These are phyloP conservation scores for Colletotrichum graminicola DNA, from an alignment of 2,329 filamentous ascomycete genomes.

Conservation along the genomic window DNA sequence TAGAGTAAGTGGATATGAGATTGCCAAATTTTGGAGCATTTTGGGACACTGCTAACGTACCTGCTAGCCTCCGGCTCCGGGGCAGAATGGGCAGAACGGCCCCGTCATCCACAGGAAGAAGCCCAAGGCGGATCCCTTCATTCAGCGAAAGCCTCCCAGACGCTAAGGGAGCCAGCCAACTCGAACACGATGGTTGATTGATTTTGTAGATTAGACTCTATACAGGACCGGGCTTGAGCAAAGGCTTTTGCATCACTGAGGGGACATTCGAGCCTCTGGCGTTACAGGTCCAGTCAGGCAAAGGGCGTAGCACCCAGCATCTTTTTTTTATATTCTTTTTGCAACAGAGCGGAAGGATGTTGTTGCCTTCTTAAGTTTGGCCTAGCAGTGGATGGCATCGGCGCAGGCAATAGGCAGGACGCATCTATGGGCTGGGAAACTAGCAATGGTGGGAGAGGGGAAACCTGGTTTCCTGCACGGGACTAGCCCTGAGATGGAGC, in stretches of 20 bases:
- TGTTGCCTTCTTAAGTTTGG: constrained; percentile 25
- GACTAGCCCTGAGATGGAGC: neutral
- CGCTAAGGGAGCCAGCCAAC: constrained; percentile 22
- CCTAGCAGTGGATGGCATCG: constrained; percentile 16
- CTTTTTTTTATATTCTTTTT: neutral
- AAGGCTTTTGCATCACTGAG: constrained; percentile 29
- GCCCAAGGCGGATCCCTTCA: constrained; percentile 59
- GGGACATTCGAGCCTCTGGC: constrained; percentile 32
- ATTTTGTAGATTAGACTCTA: constrained; percentile 33
- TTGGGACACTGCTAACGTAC: constrained; percentile 15
- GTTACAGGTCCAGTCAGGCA: constrained; percentile 35
- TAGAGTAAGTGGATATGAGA: constrained; percentile 19
- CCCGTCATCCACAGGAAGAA: constrained; percentile 53
- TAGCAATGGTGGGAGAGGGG: constrained; percentile 10
- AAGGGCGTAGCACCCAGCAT: constrained; percentile 20
- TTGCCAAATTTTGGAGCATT: neutral
- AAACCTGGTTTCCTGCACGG: constrained; percentile 1
- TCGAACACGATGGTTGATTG: constrained; percentile 31
- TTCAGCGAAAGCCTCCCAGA: constrained; percentile 53
- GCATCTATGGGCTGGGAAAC: constrained; percentile 1
- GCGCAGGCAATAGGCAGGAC: constrained; percentile 7
- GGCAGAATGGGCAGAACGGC: constrained; percentile 25
- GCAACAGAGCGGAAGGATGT: constrained; percentile 8
- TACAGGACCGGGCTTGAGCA: constrained; percentile 17
- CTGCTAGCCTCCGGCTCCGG: constrained; percentile 29